Percentiles rank a stretch among this genome's conserved stretches.
phyloP scores from a whole-genome alignment of 495 filamentous ascomycete species.

The Cryomyces antarcticus region DNA sequence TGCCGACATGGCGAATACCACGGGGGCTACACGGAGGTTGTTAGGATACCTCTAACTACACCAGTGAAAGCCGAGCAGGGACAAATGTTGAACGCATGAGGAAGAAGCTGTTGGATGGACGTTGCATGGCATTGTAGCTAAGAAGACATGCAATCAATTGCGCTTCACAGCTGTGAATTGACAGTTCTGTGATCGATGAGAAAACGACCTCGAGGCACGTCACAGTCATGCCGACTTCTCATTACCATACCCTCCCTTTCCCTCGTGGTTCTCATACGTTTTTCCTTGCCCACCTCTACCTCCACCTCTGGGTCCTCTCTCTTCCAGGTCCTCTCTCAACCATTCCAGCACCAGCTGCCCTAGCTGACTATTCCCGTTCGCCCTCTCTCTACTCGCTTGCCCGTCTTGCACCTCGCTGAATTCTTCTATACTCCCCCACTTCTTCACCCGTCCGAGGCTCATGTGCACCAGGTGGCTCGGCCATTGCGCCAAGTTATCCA shows the following conservation, averaged over 20 bases:
- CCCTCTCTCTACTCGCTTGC: slow-evolving; percentile 13
- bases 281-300: slow-evolving; percentile 37
- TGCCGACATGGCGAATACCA: no score
- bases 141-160: no score
- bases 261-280: slow-evolving; percentile 43
- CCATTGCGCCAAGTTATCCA: slow-evolving; percentile 85
- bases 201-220: no score
- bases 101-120: no score
- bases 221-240: slow-evolving; percentile 33
- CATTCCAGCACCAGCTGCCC: slow-evolving; percentile 74
- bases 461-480: slow-evolving; percentile 92
- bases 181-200: no score
- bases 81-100: no score
- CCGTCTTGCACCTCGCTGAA: slow-evolving; percentile 23
- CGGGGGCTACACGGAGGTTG: no score
- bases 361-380: slow-evolving; percentile 47
- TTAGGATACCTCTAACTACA: no score
- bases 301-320: slow-evolving; percentile 55
- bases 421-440: slow-evolving; percentile 50
- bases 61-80: no score
- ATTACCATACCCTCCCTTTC: slow-evolving; percentile 63
- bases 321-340: slow-evolving; percentile 64
- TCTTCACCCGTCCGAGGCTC: slow-evolving; percentile 67
- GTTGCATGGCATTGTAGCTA: no score
- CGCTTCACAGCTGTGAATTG: no score